Conservation (phyloP, 2,329 filamentous ascomycete genomes). For the Epichloe uncinata region DNA sequence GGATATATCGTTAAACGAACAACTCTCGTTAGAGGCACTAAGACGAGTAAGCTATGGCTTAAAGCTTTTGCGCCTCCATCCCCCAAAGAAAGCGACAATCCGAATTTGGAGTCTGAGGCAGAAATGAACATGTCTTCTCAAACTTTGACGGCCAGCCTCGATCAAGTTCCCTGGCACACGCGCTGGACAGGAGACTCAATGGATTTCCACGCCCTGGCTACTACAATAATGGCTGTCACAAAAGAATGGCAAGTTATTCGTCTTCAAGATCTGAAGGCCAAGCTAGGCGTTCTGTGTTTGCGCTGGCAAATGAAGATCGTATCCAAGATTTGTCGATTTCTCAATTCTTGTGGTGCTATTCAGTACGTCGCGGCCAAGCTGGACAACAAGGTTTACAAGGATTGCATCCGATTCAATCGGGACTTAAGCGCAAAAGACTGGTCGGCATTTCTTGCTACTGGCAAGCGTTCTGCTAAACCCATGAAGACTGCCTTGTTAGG, state of each 20-base stretch:
- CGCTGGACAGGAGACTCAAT: constrained; percentile 46
- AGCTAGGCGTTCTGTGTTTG: constrained; percentile 41
- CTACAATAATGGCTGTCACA: constrained; percentile 42
- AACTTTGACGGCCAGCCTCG: constrained; percentile 29
- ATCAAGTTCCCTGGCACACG: constrained; percentile 41
- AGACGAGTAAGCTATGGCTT: constrained; percentile 51
- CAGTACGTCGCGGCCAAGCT: constrained; percentile 44
- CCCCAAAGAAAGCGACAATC: constrained; percentile 19
- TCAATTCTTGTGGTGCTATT: constrained; percentile 41
- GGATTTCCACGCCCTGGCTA: constrained; percentile 43
- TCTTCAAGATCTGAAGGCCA: constrained; percentile 42
- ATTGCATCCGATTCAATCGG: constrained; percentile 45
- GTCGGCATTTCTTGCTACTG: constrained; percentile 39
- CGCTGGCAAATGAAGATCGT: constrained; percentile 47
- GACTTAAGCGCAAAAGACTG: constrained; percentile 44
- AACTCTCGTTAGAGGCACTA: constrained; percentile 42
- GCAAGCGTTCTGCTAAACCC: constrained; percentile 20
- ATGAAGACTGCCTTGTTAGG: constrained; percentile 12
- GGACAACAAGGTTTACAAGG: constrained; percentile 41
- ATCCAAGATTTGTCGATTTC: constrained; percentile 43
- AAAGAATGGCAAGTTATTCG: constrained; percentile 46
- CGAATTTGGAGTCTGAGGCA: constrained; percentile 12
- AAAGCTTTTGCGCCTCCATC: constrained; percentile 38
- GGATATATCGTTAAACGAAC: constrained; percentile 50
- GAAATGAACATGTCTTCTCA: constrained; percentile 27